These are phyloP conservation scores for Aspergillus melleus DNA, from an alignment of 2,329 filamentous ascomycete genomes.

Conservation along the genomic window DNA sequence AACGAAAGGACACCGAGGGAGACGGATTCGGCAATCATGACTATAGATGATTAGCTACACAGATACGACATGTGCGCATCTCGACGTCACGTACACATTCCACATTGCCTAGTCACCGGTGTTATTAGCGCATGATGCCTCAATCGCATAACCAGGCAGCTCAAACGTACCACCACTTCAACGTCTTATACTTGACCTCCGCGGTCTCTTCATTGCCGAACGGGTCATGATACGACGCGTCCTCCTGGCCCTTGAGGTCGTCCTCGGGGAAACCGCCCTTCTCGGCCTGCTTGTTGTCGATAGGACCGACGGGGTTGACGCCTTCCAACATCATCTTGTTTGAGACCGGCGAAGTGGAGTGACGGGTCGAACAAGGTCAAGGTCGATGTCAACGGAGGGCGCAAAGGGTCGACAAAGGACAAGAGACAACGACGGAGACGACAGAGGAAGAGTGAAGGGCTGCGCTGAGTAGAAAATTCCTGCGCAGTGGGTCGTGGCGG, in stretches of 20 bases:
- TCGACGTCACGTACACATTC: slow-evolving; percentile 32
- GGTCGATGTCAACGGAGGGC: neutral
- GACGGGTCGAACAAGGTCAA: neutral
- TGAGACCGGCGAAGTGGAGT: too few species aligned
- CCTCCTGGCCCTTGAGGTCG: slow-evolving; percentile 11
- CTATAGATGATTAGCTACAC: slow-evolving; percentile 13
- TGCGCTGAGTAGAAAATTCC: neutral
- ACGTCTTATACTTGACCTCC: slow-evolving; percentile 50
- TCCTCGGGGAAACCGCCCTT: slow-evolving; percentile 11
- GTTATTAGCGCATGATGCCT: slow-evolving; percentile 4
- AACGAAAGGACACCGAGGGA: slow-evolving; percentile 58
- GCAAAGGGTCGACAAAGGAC: neutral
- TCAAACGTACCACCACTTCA: slow-evolving; percentile 39
- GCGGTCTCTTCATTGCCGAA: slow-evolving; percentile 34
- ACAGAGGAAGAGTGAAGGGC: neutral
- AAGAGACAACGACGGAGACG: neutral
- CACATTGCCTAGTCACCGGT: slow-evolving; percentile 30
- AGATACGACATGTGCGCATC: neutral
- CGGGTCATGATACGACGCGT: slow-evolving; percentile 22
- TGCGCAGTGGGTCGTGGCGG: neutral
- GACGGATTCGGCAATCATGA: slow-evolving; percentile 59
- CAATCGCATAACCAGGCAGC: too few species aligned
- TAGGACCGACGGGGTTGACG: slow-evolving; percentile 10
- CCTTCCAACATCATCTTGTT: slow-evolving; percentile 11
- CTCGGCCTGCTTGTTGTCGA: slow-evolving; percentile 14